A percentile compares a stretch with the other conserved stretches of the same genome.
phyloP scores from a whole-genome alignment of 129 eudicot species.

The Smallanthus sonchifolius region DNA sequence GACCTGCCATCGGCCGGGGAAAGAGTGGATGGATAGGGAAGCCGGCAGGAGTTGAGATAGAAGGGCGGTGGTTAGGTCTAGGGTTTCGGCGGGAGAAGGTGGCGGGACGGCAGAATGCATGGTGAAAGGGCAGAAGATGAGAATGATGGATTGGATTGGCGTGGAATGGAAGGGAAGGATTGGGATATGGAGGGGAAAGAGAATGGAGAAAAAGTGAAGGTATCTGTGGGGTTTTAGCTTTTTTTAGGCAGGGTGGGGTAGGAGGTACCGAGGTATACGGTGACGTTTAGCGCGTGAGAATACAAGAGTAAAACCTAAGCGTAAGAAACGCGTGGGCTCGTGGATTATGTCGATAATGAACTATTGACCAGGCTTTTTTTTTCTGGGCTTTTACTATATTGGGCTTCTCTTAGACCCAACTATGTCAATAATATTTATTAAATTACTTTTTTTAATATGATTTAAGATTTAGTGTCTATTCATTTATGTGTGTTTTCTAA shows the following conservation, averaged over 20 bases:
- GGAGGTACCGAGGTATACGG: not conserved
- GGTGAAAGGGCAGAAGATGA: not conserved
- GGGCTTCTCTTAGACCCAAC: not conserved
- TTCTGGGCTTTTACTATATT: not conserved
- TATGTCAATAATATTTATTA: no score
- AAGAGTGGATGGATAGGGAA: constrained; percentile 56
- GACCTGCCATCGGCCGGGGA: constrained; percentile 66
- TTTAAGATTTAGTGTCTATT: no score
- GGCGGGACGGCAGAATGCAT: constrained; percentile 51
- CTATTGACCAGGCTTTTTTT: not conserved
- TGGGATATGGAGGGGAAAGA: not conserved
- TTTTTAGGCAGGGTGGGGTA: constrained; percentile 1
- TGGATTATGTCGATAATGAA: not conserved
- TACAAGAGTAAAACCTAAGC: not conserved
- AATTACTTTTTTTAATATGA: no score
- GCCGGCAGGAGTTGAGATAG: constrained; percentile 50
- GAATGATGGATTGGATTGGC: not conserved
- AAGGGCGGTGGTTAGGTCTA: constrained; percentile 36
- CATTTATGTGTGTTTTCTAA: no score
- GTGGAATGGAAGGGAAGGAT: constrained; percentile 23
- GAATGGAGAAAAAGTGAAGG: constrained; percentile 23
- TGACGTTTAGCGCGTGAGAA: constrained; percentile 6
- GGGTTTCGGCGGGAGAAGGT: constrained; percentile 51
- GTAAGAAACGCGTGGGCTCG: constrained; percentile 14
- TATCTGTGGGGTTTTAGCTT: constrained; percentile 20